These are phyloP conservation scores for Tulasnella sp. DNA, from an alignment of 768 basidiomycete genomes.

Conservation along the genomic window DNA sequence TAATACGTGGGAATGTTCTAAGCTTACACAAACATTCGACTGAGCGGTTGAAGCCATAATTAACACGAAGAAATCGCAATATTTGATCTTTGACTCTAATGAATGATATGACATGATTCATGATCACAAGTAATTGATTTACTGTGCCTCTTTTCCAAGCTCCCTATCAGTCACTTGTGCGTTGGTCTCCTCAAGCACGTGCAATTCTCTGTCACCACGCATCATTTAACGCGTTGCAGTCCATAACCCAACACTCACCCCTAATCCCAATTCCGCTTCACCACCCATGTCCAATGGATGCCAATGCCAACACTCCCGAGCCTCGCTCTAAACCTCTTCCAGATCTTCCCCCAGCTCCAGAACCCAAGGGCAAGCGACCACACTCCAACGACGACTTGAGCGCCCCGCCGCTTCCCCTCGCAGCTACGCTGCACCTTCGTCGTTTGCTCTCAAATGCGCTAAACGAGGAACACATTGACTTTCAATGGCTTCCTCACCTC, in stretches of 20 bases:
- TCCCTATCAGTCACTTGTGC: neutral
- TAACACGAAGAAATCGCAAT: too few relatives aligned
- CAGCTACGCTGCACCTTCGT: neutral
- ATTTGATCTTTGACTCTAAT: too few relatives aligned
- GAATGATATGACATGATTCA: too few relatives aligned
- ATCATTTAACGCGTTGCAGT: neutral
- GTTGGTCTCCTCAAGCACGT: neutral
- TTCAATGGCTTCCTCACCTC: conserved; percentile 6
- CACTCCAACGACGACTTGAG: neutral
- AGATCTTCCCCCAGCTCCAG: neutral
- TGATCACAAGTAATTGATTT: too few relatives aligned
- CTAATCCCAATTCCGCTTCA: neutral
- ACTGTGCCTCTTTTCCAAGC: too few relatives aligned
- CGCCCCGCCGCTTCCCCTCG: neutral
- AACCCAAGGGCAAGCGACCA: neutral
- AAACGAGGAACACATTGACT: neutral
- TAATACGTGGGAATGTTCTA: neutral
- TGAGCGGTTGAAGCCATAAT: too few relatives aligned
- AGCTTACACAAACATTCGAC: too few relatives aligned
- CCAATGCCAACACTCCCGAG: neutral
- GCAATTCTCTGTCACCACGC: neutral
- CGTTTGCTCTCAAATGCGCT: conserved; percentile 3
- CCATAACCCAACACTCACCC: neutral
- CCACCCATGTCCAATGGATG: neutral
- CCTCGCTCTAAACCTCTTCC: conserved; percentile 8